phyloP scores from a whole-genome alignment of 139 green algal genomes.

The Picochlorum costavermella region DNA sequence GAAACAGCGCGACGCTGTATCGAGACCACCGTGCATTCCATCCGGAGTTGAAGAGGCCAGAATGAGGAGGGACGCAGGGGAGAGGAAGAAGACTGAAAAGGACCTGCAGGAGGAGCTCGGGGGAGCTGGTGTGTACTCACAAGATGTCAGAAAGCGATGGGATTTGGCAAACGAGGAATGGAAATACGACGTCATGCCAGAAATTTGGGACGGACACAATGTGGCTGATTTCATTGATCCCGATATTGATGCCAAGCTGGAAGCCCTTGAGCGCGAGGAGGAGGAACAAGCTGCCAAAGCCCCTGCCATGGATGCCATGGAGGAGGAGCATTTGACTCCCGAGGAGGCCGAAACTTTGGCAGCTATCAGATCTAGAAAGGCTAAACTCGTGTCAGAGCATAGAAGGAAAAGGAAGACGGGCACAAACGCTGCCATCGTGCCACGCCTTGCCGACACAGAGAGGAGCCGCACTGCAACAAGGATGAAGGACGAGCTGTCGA shows the following conservation, averaged over 20 bases:
- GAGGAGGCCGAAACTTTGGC: constrained; percentile 63
- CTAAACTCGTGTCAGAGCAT: constrained; percentile 49
- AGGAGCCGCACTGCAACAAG: constrained; percentile 35
- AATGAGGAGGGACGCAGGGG: constrained; percentile 30
- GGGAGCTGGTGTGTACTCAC: constrained; percentile 88
- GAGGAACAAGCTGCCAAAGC: constrained; percentile 39
- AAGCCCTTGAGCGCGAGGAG: constrained; percentile 88
- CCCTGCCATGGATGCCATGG: not conserved
- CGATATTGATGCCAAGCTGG: constrained; percentile 91
- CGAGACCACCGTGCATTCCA: constrained; percentile 78
- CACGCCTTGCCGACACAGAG: constrained; percentile 46
- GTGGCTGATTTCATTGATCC: constrained; percentile 94
- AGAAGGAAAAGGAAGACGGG: constrained; percentile 57
- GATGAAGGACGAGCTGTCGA: constrained; percentile 49
- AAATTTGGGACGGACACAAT: constrained; percentile 96
- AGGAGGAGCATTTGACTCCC: constrained; percentile 57
- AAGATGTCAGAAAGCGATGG: constrained; percentile 83
- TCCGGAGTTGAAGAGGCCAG: constrained; percentile 47
- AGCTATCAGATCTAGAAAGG: constrained; percentile 69
- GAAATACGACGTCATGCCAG: constrained; percentile 95
- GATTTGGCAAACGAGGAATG: constrained; percentile 68
- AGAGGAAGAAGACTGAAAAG: constrained; percentile 49
- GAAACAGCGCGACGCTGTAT: constrained; percentile 38
- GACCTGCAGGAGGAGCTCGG: constrained; percentile 84
- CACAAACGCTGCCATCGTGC: constrained; percentile 65